A percentile compares a stretch with the other conserved stretches of the same genome.
phyloP scores from a whole-genome alignment of 805 yeast genomes.

The Priceomyces medius region DNA sequence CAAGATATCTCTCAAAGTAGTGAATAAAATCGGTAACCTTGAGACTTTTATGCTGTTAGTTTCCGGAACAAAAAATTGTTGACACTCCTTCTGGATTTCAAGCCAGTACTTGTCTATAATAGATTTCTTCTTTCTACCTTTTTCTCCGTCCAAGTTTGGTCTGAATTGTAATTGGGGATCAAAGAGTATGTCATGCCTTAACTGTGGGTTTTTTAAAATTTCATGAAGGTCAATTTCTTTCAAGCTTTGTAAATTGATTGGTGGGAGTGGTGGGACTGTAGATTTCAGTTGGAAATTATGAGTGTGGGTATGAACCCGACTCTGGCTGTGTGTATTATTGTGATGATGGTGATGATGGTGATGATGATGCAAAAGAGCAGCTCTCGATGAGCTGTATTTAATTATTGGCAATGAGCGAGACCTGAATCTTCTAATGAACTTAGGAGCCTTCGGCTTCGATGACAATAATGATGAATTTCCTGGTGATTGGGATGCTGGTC shows the following conservation, averaged over 20 bases:
- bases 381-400: slow-evolving; percentile 23
- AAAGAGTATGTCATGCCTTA: slow-evolving; percentile 88
- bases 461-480: slow-evolving; percentile 5
- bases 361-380: slow-evolving; percentile 6
- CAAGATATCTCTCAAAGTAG: slow-evolving; percentile 75
- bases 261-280: slow-evolving; percentile 60
- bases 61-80: slow-evolving; percentile 30
- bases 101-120: slow-evolving; percentile 83
- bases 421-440: slow-evolving; percentile 35
- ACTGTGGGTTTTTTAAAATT: slow-evolving; percentile 85
- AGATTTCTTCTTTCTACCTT: slow-evolving; percentile 75
- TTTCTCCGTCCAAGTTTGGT: slow-evolving; percentile 87
- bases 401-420: slow-evolving; percentile 44
- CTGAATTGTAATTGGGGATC: slow-evolving; percentile 91
- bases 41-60: slow-evolving; percentile 29
- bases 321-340: slow-evolving; percentile 10
- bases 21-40: slow-evolving; percentile 67
- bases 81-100: slow-evolving; percentile 69
- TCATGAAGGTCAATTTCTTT: slow-evolving; percentile 86
- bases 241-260: slow-evolving; percentile 76
- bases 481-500: slow-evolving; percentile 11
- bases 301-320: slow-evolving; percentile 9
- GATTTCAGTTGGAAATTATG: slow-evolving; percentile 14
- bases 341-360: slow-evolving; percentile 13
- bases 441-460: slow-evolving; percentile 26